Conservation (phyloP, 139 green algal genomes). For the Haematococcus lacustris region DNA sequence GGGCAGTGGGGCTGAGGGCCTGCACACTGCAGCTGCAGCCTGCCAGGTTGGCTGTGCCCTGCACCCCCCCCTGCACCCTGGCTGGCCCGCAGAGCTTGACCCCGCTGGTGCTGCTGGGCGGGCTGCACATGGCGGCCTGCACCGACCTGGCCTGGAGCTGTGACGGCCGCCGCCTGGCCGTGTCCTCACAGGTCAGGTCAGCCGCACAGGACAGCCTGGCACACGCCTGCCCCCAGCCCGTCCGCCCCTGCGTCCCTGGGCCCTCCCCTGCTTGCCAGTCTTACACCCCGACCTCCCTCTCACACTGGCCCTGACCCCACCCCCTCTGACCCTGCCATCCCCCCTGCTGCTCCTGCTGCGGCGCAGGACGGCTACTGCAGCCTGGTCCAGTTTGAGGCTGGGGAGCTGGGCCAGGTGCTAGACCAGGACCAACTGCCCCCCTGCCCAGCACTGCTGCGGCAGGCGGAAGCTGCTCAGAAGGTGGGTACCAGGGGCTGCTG, state of each 20-base stretch:
- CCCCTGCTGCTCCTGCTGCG: not conserved
- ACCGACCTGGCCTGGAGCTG: conserved; percentile 91
- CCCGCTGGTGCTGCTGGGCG: conserved; percentile 72
- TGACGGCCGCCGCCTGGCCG: conserved; percentile 69
- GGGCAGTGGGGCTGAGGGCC: not conserved
- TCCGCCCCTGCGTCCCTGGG: not conserved
- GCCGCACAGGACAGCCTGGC: not conserved
- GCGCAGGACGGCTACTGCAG: conserved; percentile 52
- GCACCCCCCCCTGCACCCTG: too few relatives aligned
- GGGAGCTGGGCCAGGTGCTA: conserved; percentile 63
- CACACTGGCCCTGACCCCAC: too few relatives aligned
- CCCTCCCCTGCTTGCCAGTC: not conserved
- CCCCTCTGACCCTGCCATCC: too few relatives aligned
- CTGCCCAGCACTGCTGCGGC: too few relatives aligned
- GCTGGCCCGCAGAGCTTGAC: conserved; percentile 31
- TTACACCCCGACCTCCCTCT: not conserved
- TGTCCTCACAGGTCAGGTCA: conserved; percentile 56
- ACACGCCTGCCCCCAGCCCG: not conserved
- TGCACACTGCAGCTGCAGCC: not conserved
- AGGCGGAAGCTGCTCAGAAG: too few relatives aligned
- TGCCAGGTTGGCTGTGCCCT: not conserved
- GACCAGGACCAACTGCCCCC: conserved; percentile 32
- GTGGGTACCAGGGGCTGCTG: too few relatives aligned
- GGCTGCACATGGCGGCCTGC: conserved; percentile 86
- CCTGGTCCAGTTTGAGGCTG: conserved; percentile 61